Conservation (phyloP, 768 basidiomycete genomes). For the Clitopilus hobsonii region DNA sequence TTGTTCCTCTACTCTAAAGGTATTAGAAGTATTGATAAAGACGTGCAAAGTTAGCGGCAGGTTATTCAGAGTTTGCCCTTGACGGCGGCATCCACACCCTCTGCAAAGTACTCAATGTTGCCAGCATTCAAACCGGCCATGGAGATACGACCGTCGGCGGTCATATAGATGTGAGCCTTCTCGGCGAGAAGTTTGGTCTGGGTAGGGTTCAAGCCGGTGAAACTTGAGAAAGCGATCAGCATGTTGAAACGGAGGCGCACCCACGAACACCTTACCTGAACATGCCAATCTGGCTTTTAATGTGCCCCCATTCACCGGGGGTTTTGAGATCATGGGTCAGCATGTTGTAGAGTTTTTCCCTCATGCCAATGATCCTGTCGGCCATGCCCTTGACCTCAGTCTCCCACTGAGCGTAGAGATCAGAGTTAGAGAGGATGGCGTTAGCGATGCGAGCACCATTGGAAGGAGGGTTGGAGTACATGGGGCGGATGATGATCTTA, state of each 20-base stretch:
- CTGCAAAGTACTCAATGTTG: conserved; percentile 89
- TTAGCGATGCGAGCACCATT: conserved; percentile 86
- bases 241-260: not conserved
- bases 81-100: conserved; percentile 80
- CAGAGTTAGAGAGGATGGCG: conserved; percentile 71
- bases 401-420: conserved; percentile 86
- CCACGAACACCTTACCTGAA: conserved; percentile 65
- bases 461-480: conserved; percentile 97
- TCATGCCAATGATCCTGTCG: conserved; percentile 89
- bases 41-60: not conserved
- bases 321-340: conserved; percentile 79
- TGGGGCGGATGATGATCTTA: conserved; percentile 91
- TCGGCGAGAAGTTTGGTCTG: conserved; percentile 83
- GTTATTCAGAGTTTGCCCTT: conserved; percentile 49
- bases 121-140: conserved; percentile 85
- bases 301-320: conserved; percentile 93
- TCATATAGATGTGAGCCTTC: conserved; percentile 92
- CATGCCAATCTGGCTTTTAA: conserved; percentile 96
- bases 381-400: conserved; percentile 94
- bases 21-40: not conserved
- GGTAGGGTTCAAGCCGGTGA: conserved; percentile 75
- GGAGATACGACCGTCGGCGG: conserved; percentile 87
- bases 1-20: not conserved
- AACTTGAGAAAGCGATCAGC: conserved; percentile 37
- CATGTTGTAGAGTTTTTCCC: conserved; percentile 74